Percentiles rank a stretch among this genome's conserved stretches.
phyloP scores from a whole-genome alignment of 2,329 filamentous ascomycete species.

The Aspergillus oerlinghausenensis region DNA sequence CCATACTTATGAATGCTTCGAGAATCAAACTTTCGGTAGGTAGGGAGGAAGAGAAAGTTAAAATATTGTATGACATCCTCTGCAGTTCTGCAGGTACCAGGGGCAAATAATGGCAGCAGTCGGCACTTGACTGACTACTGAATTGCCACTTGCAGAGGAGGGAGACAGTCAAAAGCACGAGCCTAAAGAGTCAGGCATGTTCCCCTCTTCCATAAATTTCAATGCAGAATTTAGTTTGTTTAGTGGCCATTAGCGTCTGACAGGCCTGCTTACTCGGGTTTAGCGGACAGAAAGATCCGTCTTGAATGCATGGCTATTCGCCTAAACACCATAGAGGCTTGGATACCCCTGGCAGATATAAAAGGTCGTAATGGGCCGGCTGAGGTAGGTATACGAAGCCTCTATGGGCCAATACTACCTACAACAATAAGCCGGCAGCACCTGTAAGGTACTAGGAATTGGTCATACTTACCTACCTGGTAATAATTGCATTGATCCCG shows the following conservation, averaged over 20 bases:
- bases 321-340: neutral
- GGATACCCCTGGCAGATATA: neutral
- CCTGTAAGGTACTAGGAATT: neutral
- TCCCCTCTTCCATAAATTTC: neutral
- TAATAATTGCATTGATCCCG: neutral
- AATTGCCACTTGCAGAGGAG: neutral
- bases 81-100: neutral
- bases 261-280: neutral
- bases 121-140: too few relatives aligned
- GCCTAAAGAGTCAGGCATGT: neutral
- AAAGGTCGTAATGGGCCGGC: neutral
- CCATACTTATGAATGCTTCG: neutral
- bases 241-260: neutral
- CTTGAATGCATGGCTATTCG: neutral
- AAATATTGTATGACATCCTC: neutral
- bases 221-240: neutral
- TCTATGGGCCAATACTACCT: neutral
- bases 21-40: neutral
- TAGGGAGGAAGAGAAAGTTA: neutral
- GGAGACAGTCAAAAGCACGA: neutral
- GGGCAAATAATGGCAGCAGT: neutral
- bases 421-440: neutral
- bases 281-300: neutral
- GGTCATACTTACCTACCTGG: neutral
- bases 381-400: neutral